Evolutionary conservation across 306 rosid species (phyloP).

Genomic region (Bauhinia variegata): DNA sequence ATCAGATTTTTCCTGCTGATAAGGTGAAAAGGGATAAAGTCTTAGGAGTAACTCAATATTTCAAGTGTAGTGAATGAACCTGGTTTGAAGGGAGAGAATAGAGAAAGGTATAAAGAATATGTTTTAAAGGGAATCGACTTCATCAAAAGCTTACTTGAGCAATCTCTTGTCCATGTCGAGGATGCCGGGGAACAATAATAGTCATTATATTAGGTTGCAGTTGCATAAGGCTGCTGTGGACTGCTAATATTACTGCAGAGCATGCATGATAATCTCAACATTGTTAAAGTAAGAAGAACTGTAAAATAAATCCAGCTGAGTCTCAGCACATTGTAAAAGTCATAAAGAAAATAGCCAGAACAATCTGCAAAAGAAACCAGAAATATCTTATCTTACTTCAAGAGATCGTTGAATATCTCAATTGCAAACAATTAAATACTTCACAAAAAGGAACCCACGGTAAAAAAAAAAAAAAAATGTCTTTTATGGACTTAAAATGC

Average conservation of each 20-base stretch:
- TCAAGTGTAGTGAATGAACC: slow-evolving; percentile 6
- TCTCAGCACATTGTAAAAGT: background rate
- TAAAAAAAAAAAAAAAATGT: background rate
- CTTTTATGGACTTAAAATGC: background rate
- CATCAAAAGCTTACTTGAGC: slow-evolving; percentile 57
- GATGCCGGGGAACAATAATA: slow-evolving; percentile 83
- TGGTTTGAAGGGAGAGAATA: slow-evolving; percentile 5
- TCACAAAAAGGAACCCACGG: slow-evolving; percentile 22
- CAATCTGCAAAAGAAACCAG: slow-evolving; percentile 13
- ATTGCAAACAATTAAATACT: slow-evolving; percentile 18
- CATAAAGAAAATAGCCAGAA: background rate
- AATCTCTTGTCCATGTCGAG: slow-evolving; percentile 76
- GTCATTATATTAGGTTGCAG: slow-evolving; percentile 65
- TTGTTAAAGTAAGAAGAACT: slow-evolving; percentile 2
- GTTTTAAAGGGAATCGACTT: slow-evolving; percentile 20
- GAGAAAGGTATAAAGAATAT: slow-evolving; percentile 5
- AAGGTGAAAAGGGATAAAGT: slow-evolving; percentile 10
- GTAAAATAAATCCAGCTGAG: slow-evolving; percentile 11
- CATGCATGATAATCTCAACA: slow-evolving; percentile 26
- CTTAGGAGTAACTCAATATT: background rate
- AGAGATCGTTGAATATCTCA: background rate
- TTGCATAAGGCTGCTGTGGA: slow-evolving; percentile 64
- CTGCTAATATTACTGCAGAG: slow-evolving; percentile 76
- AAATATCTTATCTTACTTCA: slow-evolving; percentile 1
- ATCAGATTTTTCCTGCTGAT: slow-evolving; percentile 5